Evolutionary conservation across 1,284 basidiomycete genomes (phyloP).

Genomic region (Garcileccinum viscosum): DNA sequence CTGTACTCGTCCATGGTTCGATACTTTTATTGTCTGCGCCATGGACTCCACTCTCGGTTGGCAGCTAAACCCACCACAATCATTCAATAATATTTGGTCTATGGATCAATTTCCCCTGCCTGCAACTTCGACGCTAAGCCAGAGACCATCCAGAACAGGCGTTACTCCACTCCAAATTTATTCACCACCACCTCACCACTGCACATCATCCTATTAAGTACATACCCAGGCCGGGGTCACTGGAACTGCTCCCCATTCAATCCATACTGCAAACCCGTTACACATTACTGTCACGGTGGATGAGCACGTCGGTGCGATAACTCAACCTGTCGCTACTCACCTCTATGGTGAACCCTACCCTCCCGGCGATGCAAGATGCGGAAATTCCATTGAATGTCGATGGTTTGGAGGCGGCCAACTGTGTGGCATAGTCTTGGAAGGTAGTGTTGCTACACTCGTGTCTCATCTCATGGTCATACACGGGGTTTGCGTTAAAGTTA

Average conservation of each 20-base stretch:
- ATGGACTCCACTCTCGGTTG: too few relatives aligned
- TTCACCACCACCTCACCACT: neutral
- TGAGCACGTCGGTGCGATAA: neutral
- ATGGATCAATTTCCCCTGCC: neutral
- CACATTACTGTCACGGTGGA: neutral
- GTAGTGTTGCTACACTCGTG: neutral
- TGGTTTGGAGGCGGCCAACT: neutral
- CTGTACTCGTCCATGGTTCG: too few relatives aligned
- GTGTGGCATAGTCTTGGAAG: neutral
- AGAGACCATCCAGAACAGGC: neutral
- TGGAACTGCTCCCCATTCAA: neutral
- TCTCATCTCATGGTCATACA: neutral
- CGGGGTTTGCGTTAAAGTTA: neutral
- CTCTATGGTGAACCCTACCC: neutral
- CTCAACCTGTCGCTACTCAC: neutral
- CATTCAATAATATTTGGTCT: too few relatives aligned
- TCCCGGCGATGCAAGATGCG: neutral
- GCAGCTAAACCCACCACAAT: too few relatives aligned
- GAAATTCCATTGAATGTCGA: neutral
- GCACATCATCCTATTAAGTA: neutral
- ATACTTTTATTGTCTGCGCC: too few relatives aligned
- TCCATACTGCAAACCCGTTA: neutral
- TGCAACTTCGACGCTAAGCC: neutral
- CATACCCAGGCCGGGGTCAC: neutral
- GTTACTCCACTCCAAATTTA: neutral